These are phyloP conservation scores for Penicillium sp. DNA, from an alignment of 2,329 filamentous ascomycete genomes.

Conservation along the genomic window DNA sequence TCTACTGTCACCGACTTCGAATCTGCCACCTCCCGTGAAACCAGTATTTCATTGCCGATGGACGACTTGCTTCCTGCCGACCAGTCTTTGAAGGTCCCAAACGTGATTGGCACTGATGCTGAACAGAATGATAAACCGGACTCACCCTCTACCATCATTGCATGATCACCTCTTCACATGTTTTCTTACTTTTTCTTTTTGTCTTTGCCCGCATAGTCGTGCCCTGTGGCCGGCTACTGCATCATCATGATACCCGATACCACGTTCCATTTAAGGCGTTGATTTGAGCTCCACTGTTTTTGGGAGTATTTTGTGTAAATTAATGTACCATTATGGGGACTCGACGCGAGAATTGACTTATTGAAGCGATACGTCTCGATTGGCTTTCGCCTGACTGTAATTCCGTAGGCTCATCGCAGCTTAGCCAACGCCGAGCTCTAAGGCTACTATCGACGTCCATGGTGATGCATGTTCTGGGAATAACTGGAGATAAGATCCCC, in stretches of 20 bases:
- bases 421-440: background rate
- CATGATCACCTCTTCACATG: conserved; percentile 4
- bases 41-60: conserved; percentile 26
- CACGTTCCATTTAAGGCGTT: conserved; percentile 12
- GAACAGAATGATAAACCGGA: background rate
- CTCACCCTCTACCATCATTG: conserved; percentile 10
- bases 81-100: conserved; percentile 1
- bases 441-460: background rate
- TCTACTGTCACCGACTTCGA: conserved; percentile 31
- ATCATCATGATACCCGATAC: conserved; percentile 19
- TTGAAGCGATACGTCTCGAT: background rate
- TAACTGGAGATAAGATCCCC: background rate
- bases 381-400: background rate
- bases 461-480: background rate
- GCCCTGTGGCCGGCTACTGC: conserved; percentile 5
- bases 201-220: conserved; percentile 3
- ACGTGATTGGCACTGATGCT: background rate
- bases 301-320: background rate
- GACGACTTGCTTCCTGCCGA: conserved; percentile 15
- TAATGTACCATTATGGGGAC: background rate
- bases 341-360: background rate
- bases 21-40: conserved; percentile 31
- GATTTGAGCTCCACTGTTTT: background rate
- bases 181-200: background rate
- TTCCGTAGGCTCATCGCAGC: background rate